Conservation (phyloP, 192 early-diverging fungal species). For the Coemansia sp. region DNA sequence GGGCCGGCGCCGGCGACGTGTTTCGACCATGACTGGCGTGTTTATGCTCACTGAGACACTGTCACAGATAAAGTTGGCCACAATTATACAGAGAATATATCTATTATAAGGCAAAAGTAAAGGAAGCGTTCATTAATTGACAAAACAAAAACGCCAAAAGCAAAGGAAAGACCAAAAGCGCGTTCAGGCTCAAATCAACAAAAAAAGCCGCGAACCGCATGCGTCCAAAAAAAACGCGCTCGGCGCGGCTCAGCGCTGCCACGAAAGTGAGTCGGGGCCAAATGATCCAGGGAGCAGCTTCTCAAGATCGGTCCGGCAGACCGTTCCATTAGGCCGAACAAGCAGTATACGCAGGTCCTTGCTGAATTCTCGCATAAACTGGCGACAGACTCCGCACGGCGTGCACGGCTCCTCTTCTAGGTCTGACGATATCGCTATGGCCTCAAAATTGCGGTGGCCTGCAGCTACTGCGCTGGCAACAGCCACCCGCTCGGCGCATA, state of each 20-base stretch:
- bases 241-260: conserved; percentile 5
- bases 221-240: not conserved
- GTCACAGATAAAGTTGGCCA: not conserved
- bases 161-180: not conserved
- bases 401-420: conserved; percentile 51
- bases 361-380: conserved; percentile 84
- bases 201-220: not conserved
- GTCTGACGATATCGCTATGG: conserved; percentile 75
- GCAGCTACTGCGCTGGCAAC: conserved; percentile 85
- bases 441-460: conserved; percentile 72
- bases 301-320: conserved; percentile 51
- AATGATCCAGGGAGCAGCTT: conserved; percentile 73
- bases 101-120: not conserved
- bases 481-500: conserved; percentile 91
- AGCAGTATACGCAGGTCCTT: conserved; percentile 63
- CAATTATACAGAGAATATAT: not conserved
- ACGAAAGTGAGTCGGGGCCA: conserved; percentile 60
- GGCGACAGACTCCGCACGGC: conserved; percentile 68
- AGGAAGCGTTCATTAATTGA: not conserved
- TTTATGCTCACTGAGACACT: not conserved
- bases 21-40: conserved; percentile 41
- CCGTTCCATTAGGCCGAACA: conserved; percentile 56
- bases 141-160: not conserved
- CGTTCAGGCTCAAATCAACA: not conserved
- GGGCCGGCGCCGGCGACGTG: conserved; percentile 44